Evolutionary conservation across 768 basidiomycete species (phyloP).

Genomic region (Mycena galericulata): DNA sequence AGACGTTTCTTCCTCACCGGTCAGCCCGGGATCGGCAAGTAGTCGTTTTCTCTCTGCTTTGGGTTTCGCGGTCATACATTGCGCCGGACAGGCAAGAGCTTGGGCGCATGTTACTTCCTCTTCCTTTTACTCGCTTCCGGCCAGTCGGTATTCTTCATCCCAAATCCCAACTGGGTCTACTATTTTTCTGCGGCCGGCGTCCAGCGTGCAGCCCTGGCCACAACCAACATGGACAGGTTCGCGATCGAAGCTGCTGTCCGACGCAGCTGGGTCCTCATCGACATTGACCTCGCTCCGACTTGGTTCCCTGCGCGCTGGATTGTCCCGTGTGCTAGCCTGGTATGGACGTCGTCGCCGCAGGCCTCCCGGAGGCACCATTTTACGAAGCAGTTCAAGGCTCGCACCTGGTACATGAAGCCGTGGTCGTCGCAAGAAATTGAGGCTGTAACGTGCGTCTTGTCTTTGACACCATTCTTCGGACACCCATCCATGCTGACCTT

Average conservation of each 20-base stretch:
- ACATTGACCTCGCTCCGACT: not conserved
- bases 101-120: not conserved
- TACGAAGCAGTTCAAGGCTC: not conserved
- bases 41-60: not conserved
- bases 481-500: not conserved
- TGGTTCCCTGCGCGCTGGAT: not conserved
- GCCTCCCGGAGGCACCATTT: not conserved
- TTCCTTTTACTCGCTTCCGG: constrained; percentile 6
- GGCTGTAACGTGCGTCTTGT: constrained; percentile 1
- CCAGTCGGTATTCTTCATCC: constrained; percentile 5
- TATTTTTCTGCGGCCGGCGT: constrained; percentile 20
- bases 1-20: constrained; percentile 15
- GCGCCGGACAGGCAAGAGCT: constrained; percentile 23
- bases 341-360: constrained; percentile 11
- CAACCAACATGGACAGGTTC: not conserved
- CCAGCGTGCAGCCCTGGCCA: not conserved
- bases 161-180: not conserved
- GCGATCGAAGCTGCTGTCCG: not conserved
- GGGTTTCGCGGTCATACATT: constrained; percentile 1
- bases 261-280: constrained; percentile 18
- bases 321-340: not conserved
- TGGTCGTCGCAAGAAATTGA: constrained; percentile 9
- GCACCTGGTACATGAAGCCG: constrained; percentile 7
- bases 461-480: constrained; percentile 6
- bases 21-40: constrained; percentile 13